phyloP scores from a whole-genome alignment of 2,329 filamentous ascomycete species.

The Calonectria pseudoreteaudii region DNA sequence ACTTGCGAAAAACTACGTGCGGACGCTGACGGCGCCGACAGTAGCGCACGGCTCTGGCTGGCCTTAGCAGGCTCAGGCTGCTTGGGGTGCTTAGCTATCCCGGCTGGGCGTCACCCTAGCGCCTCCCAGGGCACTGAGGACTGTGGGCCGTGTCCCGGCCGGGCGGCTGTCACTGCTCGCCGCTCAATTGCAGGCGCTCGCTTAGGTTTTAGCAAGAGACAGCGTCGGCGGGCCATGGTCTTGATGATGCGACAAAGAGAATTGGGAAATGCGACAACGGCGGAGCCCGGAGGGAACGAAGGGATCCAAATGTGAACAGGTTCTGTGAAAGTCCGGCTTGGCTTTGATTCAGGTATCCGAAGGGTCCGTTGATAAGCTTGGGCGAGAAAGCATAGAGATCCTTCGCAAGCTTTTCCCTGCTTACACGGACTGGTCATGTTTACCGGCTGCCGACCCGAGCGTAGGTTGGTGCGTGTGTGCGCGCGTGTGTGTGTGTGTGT shows the following conservation, averaged over 20 bases:
- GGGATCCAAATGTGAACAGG: not conserved
- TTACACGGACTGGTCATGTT: conserved; percentile 1
- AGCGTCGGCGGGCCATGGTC: conserved; percentile 21
- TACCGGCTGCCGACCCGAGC: not conserved
- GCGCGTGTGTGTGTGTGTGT: not conserved
- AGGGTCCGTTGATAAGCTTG: not conserved
- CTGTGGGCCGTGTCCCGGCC: conserved; percentile 38
- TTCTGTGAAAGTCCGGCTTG: not conserved
- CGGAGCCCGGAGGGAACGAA: not conserved
- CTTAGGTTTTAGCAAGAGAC: conserved; percentile 28
- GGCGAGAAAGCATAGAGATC: not conserved
- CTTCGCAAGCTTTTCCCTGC: not conserved
- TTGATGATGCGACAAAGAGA: conserved; percentile 28
- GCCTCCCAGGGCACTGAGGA: conserved; percentile 8
- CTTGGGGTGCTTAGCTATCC: conserved; percentile 19
- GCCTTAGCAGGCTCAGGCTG: conserved; percentile 11
- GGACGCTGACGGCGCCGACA: conserved; percentile 11
- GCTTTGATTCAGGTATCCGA: not conserved
- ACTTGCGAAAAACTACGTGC: conserved; percentile 16
- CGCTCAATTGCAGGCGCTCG: conserved; percentile 36
- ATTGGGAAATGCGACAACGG: conserved; percentile 17
- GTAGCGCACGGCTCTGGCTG: conserved; percentile 27
- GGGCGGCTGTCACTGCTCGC: conserved; percentile 39
- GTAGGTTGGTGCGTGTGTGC: not conserved
- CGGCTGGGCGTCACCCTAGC: conserved; percentile 23